Percentiles rank a stretch among this genome's conserved stretches.
These are phyloP conservation scores for Colletotrichum echinochloae DNA, from an alignment of 2,329 filamentous ascomycete species.

Conservation along the genomic window DNA sequence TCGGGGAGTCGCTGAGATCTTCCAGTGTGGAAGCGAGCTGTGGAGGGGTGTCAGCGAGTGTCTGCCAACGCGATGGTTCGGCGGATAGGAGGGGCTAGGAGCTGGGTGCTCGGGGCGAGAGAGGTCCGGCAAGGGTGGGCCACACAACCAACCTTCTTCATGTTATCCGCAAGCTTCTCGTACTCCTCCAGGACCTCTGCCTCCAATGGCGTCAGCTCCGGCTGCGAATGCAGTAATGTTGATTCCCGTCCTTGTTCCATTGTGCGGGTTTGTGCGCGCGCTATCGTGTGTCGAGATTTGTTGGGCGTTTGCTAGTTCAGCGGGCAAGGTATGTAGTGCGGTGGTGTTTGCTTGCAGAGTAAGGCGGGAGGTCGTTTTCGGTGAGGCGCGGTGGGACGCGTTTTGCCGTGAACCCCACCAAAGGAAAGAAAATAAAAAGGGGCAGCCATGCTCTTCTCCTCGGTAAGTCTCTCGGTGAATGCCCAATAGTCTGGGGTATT, in stretches of 20 bases:
- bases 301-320: neutral
- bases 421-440: neutral
- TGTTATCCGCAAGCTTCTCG: slow-evolving; percentile 84
- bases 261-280: neutral
- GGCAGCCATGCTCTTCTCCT: neutral
- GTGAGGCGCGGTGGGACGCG: slow-evolving; percentile 37
- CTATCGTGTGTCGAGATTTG: neutral
- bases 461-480: slow-evolving; percentile 21
- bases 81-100: neutral
- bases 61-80: neutral
- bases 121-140: neutral
- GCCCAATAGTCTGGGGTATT: neutral
- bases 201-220: slow-evolving; percentile 82
- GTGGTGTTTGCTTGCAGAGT: neutral
- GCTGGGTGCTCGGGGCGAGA: too few species aligned
- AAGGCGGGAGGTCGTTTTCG: slow-evolving; percentile 19
- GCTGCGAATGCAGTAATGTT: slow-evolving; percentile 53
- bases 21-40: slow-evolving; percentile 72
- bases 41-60: neutral
- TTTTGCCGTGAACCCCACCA: slow-evolving; percentile 31
- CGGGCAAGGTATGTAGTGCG: neutral
- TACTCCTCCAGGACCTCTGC: slow-evolving; percentile 97
- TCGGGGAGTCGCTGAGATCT: slow-evolving; percentile 75
- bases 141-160: slow-evolving; percentile 78
- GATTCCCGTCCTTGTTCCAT: slow-evolving; percentile 39